A percentile compares a stretch with the other conserved stretches of the same genome.
phyloP scores from a whole-genome alignment of 306 rosid genomes.

The Benincasa hispida region DNA sequence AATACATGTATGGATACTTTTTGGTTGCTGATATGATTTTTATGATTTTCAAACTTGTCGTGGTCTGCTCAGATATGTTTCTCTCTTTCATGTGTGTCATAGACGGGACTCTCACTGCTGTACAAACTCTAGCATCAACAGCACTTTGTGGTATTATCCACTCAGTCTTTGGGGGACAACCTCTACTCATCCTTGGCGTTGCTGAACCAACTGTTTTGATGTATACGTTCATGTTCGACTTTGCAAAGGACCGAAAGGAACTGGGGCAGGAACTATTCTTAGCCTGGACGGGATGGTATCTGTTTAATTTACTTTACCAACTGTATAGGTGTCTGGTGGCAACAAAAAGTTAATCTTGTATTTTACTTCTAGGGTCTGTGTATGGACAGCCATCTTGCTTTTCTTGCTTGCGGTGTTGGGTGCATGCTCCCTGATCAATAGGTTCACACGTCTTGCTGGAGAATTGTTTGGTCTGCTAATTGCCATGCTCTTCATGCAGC shows the following conservation, averaged over 20 bases:
- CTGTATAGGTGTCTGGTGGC: background rate
- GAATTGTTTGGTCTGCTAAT: slow-evolving; percentile 89
- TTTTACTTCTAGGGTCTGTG: slow-evolving; percentile 64
- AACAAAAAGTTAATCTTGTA: background rate
- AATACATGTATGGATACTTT: slow-evolving; percentile 35
- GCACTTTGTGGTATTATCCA: slow-evolving; percentile 83
- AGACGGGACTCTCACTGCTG: slow-evolving; percentile 92
- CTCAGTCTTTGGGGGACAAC: slow-evolving; percentile 89
- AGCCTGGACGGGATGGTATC: slow-evolving; percentile 95
- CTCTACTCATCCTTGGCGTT: slow-evolving; percentile 88
- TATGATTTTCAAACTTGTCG: slow-evolving; percentile 6
- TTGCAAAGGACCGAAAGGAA: slow-evolving; percentile 75
- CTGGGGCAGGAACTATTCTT: slow-evolving; percentile 75
- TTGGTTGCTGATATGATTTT: slow-evolving; percentile 12
- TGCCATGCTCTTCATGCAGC: slow-evolving; percentile 96
- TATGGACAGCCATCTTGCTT: slow-evolving; percentile 85
- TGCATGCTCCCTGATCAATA: slow-evolving; percentile 84
- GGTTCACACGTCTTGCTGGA: slow-evolving; percentile 92
- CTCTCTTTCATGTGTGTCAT: slow-evolving; percentile 17
- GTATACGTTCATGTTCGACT: slow-evolving; percentile 87
- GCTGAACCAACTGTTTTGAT: slow-evolving; percentile 97
- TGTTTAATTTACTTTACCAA: slow-evolving; percentile 12
- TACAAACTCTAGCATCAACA: slow-evolving; percentile 92
- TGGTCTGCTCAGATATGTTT: slow-evolving; percentile 24
- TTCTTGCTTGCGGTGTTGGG: slow-evolving; percentile 79